phyloP scores from a whole-genome alignment of 2,329 filamentous ascomycete genomes.

The Coniochaeta sp. region DNA sequence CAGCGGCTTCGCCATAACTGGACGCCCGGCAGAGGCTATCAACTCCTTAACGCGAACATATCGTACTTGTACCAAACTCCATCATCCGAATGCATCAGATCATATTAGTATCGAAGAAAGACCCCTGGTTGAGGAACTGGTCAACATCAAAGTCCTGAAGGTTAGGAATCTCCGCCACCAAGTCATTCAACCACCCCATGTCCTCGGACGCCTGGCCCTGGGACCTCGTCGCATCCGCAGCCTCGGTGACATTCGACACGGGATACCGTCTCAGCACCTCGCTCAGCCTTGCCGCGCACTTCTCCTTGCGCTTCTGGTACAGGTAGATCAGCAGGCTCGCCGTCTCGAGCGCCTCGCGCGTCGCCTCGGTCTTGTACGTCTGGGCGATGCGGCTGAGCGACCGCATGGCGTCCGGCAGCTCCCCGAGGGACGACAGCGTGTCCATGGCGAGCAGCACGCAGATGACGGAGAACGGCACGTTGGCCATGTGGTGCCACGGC shows the following conservation, averaged over 20 bases:
- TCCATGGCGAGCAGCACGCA: constrained; percentile 50
- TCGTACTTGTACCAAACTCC: no score
- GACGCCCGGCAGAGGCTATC: no score
- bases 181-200: constrained; percentile 32
- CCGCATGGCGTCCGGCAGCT: constrained; percentile 43
- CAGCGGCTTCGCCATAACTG: no score
- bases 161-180: constrained; percentile 35
- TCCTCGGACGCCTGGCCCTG: constrained; percentile 19
- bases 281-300: constrained; percentile 27
- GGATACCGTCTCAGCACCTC: constrained; percentile 29
- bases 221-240: constrained; percentile 5
- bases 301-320: constrained; percentile 43
- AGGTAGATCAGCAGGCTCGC: constrained; percentile 45
- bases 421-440: constrained; percentile 35
- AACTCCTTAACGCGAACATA: no score
- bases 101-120: background rate
- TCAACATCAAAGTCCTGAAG: constrained; percentile 36
- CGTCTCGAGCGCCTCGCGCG: constrained; percentile 46
- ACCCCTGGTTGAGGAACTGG: constrained; percentile 22
- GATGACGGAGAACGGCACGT: constrained; percentile 52
- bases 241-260: constrained; percentile 10
- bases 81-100: background rate
- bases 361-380: constrained; percentile 36
- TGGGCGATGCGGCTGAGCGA: constrained; percentile 32
- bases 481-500: constrained; percentile 54